These are phyloP conservation scores for Mortierella sp. DNA, from an alignment of 371 early-diverging fungal species.

Conservation along the genomic window DNA sequence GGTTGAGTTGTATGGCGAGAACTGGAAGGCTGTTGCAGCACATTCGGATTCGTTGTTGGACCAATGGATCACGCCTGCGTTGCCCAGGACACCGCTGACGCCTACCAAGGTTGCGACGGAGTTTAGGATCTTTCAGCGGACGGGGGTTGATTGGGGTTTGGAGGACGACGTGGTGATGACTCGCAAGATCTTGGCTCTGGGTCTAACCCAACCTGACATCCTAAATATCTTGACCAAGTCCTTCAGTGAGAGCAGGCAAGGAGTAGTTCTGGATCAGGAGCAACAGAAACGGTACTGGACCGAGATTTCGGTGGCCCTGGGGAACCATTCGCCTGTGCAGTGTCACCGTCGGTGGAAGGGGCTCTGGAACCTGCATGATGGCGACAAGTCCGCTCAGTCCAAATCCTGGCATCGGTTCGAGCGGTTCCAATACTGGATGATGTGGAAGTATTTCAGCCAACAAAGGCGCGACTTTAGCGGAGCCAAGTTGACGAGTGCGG, in stretches of 20 bases:
- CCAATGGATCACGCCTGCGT: slow-evolving; percentile 18
- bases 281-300: slow-evolving; percentile 29
- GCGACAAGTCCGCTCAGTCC: slow-evolving; percentile 27
- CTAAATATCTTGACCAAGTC: slow-evolving; percentile 20
- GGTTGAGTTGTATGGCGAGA: slow-evolving; percentile 50
- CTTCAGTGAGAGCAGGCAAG: neutral
- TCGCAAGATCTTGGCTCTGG: slow-evolving; percentile 33
- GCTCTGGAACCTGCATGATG: slow-evolving; percentile 22
- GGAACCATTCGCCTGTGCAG: slow-evolving; percentile 46
- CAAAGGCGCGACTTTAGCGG: neutral
- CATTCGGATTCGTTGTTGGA: slow-evolving; percentile 24
- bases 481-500: neutral
- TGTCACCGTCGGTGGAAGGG: slow-evolving; percentile 48
- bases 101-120: slow-evolving; percentile 16
- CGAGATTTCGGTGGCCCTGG: slow-evolving; percentile 35
- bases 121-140: slow-evolving; percentile 21
- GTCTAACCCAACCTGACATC: slow-evolving; percentile 7
- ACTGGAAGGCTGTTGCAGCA: slow-evolving; percentile 42
- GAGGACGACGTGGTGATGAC: slow-evolving; percentile 51
- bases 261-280: slow-evolving; percentile 9
- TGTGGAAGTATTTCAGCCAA: slow-evolving; percentile 32
- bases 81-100: neutral
- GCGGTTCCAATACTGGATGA: slow-evolving; percentile 46
- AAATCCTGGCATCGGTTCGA: slow-evolving; percentile 43
- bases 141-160: slow-evolving; percentile 33